phyloP scores from a whole-genome alignment of 2,329 filamentous ascomycete genomes.

The Fusarium papillatum region DNA sequence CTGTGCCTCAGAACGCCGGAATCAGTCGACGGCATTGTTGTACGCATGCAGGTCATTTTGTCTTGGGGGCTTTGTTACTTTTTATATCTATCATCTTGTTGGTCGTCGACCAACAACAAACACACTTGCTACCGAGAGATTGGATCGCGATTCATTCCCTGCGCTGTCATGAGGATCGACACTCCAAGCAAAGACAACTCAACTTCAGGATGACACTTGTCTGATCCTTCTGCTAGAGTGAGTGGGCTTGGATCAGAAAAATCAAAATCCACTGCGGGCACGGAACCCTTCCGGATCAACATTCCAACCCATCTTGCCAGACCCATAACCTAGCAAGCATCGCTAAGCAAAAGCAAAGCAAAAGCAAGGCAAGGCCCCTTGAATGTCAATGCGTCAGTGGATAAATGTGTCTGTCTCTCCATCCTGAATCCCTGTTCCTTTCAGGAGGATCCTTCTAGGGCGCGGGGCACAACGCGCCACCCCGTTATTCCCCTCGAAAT shows the following conservation, averaged over 20 bases:
- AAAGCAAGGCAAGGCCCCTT: not conserved
- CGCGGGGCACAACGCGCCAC: constrained; percentile 7
- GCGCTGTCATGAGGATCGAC: not conserved
- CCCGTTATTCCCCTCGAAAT: not conserved
- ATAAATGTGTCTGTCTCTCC: not conserved
- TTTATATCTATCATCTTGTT: not conserved
- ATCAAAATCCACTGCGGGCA: not conserved
- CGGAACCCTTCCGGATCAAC: constrained; percentile 24
- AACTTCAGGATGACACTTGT: not conserved
- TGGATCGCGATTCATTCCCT: not conserved
- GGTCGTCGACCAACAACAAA: not conserved
- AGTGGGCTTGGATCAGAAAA: not conserved
- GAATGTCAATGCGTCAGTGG: not conserved
- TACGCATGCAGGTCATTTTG: not conserved
- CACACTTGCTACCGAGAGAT: not conserved
- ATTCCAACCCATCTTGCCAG: not conserved
- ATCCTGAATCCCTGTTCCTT: not conserved
- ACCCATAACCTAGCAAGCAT: not conserved
- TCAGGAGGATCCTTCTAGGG: not conserved
- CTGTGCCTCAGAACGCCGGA: not conserved
- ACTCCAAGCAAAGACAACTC: not conserved
- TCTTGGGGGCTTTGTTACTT: not conserved
- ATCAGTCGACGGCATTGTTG: not conserved
- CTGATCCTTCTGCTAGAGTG: not conserved
- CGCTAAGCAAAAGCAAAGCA: not conserved